Evolutionary conservation across 2,329 filamentous ascomycete species (phyloP), one percentile per base, ranked within the genome.

Genomic region (Triangularia setosa): DNA sequence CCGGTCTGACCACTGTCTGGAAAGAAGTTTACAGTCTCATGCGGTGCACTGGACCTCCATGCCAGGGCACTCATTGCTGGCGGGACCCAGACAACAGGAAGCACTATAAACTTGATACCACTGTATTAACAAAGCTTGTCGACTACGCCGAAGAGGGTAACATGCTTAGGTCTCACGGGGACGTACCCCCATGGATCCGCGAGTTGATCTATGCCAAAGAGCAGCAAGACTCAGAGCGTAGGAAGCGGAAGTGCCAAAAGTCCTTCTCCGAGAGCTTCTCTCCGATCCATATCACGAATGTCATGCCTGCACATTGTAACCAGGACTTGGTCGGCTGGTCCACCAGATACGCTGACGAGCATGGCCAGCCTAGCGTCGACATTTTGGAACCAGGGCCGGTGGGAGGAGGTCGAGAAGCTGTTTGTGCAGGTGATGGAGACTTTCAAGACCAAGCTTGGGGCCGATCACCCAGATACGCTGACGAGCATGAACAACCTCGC

Each of bases 141-240:
- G 44, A 60, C 44, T 65, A 60, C 30, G 60, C 55, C 16, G 60
- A 65, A 18, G 59, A 64, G 54, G 59, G 63, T 35, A 55, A 59
- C 18, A 62, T 40, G 28, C 59, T 65, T 14, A 59, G 55, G 63
- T 62, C 54, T 18, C 55, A 65, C 44, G 63, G 40, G 14, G 59
- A 62, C 40, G 59, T 65, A 28, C 63, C 63, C 21, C 54, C 35
- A 25, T 61, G 25, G 52, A 64, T 64, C 48, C 61, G 64, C 28
- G 53, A 65, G 56, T 21, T 60, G 64, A 58, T 65, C 56, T 66
- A 63, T 66, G 27, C 57, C 30, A 61, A 64, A 54, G 61, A 66
- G 33, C 64, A 65, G 57, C 60, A 65, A 40, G 60, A 58, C 28
- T 63, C 58, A 16, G 64, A 65, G 33, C 61, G 30, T 60, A 28